phyloP scores from a whole-genome alignment of 2,329 filamentous ascomycete species.

The Leptographium radiaticola region DNA sequence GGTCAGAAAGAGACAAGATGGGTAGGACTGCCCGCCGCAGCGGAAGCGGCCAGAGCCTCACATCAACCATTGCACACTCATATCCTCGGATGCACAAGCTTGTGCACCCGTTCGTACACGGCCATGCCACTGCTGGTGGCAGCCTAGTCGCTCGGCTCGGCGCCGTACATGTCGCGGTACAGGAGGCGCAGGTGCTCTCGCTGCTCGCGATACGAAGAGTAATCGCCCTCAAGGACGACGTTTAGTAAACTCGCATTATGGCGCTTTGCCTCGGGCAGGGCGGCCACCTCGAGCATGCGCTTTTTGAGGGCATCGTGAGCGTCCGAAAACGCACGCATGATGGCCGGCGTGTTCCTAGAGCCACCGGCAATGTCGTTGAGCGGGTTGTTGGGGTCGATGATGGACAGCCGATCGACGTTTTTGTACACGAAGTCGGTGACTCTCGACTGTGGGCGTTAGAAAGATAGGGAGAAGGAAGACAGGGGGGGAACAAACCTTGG shows the following conservation, averaged over 20 bases:
- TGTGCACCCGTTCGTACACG: neutral
- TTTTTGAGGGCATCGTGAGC: conserved; percentile 45
- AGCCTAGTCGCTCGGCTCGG: neutral
- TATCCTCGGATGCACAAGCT: too few relatives aligned
- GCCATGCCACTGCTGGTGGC: neutral
- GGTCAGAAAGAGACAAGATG: neutral
- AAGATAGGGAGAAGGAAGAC: neutral
- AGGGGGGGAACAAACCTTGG: conserved; percentile 48
- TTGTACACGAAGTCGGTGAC: conserved; percentile 38
- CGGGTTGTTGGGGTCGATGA: conserved; percentile 80
- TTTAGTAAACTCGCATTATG: conserved; percentile 48
- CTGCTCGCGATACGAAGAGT: conserved; percentile 58
- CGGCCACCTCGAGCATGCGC: conserved; percentile 40
- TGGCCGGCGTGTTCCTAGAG: conserved; percentile 54
- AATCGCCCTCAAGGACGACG: conserved; percentile 64
- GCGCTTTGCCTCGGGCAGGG: conserved; percentile 15
- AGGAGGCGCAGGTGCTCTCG: conserved; percentile 47
- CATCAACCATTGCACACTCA: neutral
- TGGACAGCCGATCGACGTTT: conserved; percentile 58
- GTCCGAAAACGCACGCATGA: conserved; percentile 56
- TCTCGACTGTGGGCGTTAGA: conserved; percentile 23
- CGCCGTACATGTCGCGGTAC: conserved; percentile 26
- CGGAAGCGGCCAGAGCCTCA: neutral
- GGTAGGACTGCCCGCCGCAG: neutral
- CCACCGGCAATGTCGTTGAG: conserved; percentile 86